phyloP scores from a whole-genome alignment of 75 land plant genomes.

The Pseudotsuga menziesii region DNA sequence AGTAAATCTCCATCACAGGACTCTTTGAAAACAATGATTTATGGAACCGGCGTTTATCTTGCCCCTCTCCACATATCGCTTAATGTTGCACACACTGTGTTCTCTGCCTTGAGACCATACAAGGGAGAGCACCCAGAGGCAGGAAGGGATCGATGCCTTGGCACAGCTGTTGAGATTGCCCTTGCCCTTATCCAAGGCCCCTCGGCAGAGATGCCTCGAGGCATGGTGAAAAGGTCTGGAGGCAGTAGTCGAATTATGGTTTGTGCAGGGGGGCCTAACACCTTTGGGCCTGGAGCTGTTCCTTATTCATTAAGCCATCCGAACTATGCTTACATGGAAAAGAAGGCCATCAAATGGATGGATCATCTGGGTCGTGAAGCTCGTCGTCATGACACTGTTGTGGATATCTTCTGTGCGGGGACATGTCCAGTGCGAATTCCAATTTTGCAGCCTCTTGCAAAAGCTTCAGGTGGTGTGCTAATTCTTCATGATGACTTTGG shows the following conservation, averaged over 20 bases:
- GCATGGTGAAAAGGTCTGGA: constrained; percentile 76
- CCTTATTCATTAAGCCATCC: constrained; percentile 88
- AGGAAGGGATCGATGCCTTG: constrained; percentile 86
- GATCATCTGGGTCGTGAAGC: constrained; percentile 87
- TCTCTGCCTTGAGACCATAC: constrained; percentile 89
- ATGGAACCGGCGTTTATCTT: constrained; percentile 93
- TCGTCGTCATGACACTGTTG: constrained; percentile 54
- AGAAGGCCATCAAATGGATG: constrained; percentile 88
- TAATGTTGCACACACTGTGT: constrained; percentile 66
- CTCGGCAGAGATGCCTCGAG: constrained; percentile 62
- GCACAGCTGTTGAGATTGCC: constrained; percentile 95
- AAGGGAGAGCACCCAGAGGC: constrained; percentile 58
- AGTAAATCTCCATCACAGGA: constrained; percentile 62
- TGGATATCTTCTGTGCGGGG: constrained; percentile 97
- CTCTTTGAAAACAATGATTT: constrained; percentile 73
- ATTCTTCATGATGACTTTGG: constrained; percentile 99
- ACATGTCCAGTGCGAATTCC: constrained; percentile 97
- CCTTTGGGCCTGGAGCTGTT: constrained; percentile 95
- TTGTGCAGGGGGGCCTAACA: constrained; percentile 94
- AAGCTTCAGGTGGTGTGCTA: constrained; percentile 91
- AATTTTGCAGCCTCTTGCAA: constrained; percentile 86
- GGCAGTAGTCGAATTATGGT: constrained; percentile 85
- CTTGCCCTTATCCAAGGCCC: constrained; percentile 93
- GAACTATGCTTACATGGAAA: constrained; percentile 89
- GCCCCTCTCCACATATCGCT: constrained; percentile 86